Conservation (phyloP, 2,329 filamentous ascomycete genomes). For the Ascochyta clinopodiicola region DNA sequence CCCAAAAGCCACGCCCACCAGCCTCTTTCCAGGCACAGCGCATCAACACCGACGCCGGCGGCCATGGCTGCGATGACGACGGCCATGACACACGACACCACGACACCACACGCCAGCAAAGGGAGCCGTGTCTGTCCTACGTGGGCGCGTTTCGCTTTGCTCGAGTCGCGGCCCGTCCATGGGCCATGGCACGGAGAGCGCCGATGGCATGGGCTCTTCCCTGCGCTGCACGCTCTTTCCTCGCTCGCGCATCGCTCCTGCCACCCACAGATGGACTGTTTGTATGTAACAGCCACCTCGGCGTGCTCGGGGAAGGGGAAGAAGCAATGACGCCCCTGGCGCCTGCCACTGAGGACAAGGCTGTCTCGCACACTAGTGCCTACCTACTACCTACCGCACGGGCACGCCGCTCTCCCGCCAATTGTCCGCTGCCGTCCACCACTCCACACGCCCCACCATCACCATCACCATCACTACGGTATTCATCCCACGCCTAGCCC, state of each 20-base stretch:
- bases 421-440: background rate
- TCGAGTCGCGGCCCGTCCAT: conserved; percentile 9
- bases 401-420: conserved; percentile 7
- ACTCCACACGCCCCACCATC: background rate
- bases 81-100: too few species aligned
- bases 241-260: conserved; percentile 25
- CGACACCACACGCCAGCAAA: conserved; percentile 22
- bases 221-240: conserved; percentile 18
- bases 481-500: too few species aligned
- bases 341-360: background rate
- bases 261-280: conserved; percentile 26
- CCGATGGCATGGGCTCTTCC: conserved; percentile 12
- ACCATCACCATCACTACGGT: too few species aligned
- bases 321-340: conserved; percentile 15
- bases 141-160: conserved; percentile 24
- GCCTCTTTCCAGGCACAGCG: conserved; percentile 31
- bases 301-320: conserved; percentile 18
- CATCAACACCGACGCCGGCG: conserved; percentile 8
- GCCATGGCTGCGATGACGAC: conserved; percentile 11
- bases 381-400: background rate
- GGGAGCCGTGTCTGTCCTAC: conserved; percentile 29
- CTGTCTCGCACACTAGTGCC: background rate
- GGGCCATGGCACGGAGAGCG: too few species aligned
- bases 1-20: conserved; percentile 37
- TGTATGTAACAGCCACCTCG: conserved; percentile 18